Evolutionary conservation across 2,329 filamentous ascomycete genomes (phyloP), one percentile per base, ranked within the genome.

Genomic region (Aureobasidium sp.): DNA sequence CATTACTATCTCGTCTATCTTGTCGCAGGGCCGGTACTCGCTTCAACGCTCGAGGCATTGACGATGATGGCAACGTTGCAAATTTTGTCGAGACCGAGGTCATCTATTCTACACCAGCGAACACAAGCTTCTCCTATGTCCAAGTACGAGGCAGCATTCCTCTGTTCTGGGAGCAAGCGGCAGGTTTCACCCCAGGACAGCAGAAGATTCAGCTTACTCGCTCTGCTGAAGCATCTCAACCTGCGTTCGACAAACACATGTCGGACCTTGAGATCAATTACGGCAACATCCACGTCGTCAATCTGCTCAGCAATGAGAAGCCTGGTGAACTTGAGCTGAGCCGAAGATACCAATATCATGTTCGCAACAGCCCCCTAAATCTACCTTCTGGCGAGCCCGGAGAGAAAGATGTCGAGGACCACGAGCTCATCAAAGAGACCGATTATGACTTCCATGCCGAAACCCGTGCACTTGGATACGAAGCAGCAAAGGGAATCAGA

Each of bases 41-140:
- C 44, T 99, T 97, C 80, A 97, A 97, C 73, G 88, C 93, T n/a
- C 84, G 94, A 67, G 94, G 94, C 42, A 96, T 99, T 66, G 94
- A 99, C 70, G 94, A 99, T 72, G 91, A 97, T 70, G 94, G 94
- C 15, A 91, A 97, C 69, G 94, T 97, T 31, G 92, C 94, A 64
- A 99, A 99, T 74, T 99, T 96, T 74, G 94, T 97, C n/a, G 94
- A 99, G 75, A 94, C 91, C 0, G 94, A 99, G 75, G 96, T 91
- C 0, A 85, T 93, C 44, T 92, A 95, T 70, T 96, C 90, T 88
- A 88, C 87, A 67, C 89, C 89, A 0, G 84, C 85, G 0, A 80
- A 79, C 0, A 84, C 91, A 7, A 85, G 91, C 61, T 97, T 97
- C 72, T 97, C 94, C 0, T 99, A 97, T 73, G 90, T 87, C 2